Percentiles rank a stretch among this genome's conserved stretches.
Conservation (phyloP, 2,329 filamentous ascomycete genomes). For the Fusarium circinatum region DNA sequence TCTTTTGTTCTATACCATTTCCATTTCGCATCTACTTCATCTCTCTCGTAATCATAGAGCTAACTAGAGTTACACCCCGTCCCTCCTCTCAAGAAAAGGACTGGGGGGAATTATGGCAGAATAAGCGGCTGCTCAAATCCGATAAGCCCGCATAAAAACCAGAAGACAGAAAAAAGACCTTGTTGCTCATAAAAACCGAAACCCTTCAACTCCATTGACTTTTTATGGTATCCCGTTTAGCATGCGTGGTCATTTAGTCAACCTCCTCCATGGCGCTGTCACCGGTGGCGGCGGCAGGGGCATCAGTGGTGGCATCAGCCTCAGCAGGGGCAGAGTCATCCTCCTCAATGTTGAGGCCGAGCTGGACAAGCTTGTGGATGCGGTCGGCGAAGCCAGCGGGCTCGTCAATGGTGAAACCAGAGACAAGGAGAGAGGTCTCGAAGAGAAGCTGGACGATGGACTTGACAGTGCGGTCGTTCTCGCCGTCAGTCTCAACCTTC, state of each 20-base stretch:
- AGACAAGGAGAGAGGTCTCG: conserved; percentile 98
- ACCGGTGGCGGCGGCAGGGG: conserved; percentile 67
- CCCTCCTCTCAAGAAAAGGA: conserved; percentile 38
- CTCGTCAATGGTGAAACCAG: conserved; percentile 99
- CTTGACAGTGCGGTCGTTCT: conserved; percentile 99
- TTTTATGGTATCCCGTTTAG: conserved; percentile 53
- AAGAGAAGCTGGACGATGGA: conserved; percentile 98
- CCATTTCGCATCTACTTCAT: conserved; percentile 54
- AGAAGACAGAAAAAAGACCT: conserved; percentile 47
- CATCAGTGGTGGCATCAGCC: conserved; percentile 65
- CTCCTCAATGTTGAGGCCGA: conserved; percentile 97
- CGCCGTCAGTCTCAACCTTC: conserved; percentile 97
- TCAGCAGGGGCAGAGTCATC: conserved; percentile 77
- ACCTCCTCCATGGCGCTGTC: conserved; percentile 99
- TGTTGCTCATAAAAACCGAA: conserved; percentile 48
- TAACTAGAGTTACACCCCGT: conserved; percentile 55
- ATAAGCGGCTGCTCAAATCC: conserved; percentile 44
- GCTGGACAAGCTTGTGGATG: conserved; percentile 99
- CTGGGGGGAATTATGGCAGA: conserved; percentile 49
- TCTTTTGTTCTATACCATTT: conserved; percentile 44
- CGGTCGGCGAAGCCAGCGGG: conserved; percentile 97
- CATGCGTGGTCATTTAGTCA: conserved; percentile 72
- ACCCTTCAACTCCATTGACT: conserved; percentile 57
- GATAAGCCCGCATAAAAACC: conserved; percentile 44
- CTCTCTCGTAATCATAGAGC: conserved; percentile 54